Evolutionary conservation across 495 filamentous ascomycete species (phyloP), one percentile per base, ranked within the genome.

Genomic region (Hyaloscypha bicolor): DNA sequence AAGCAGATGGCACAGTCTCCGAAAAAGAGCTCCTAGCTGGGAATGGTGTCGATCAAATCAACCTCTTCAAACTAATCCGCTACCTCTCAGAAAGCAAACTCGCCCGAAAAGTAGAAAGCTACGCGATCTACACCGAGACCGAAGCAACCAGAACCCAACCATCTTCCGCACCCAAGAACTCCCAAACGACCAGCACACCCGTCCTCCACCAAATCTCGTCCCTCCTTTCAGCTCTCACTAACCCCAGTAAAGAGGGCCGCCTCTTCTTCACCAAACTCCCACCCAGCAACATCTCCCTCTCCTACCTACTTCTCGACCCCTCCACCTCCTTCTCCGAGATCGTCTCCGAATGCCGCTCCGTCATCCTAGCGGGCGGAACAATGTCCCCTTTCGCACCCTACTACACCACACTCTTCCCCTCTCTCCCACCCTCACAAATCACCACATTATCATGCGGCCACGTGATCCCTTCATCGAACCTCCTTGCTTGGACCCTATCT

Each of bases 361-460:
- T 98, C 3, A 91, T 99, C 57, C 79, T 99, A 19, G 96, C 93
- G 14, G 95, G 95, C 61, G 95, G 95, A 3, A 99, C 95, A 9
- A 99, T 99, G 96, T 96, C 94, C 45, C 95, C 96, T 3, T 95
- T 99, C 84, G 85, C 88, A 30, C 95, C 97, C 75, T 98, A 96
- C 75, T 85, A 83, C 59, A 83, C 88, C 6, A 90, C 96, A 71
- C 83, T 99, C 19, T 95, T 99, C 73, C 90, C 93, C 1, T 90
- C 92, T 65, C 74, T 96, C 0, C 77, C 86, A 0, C 72, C 81
- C 5, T 78, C 80, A 9, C 87, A 87, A 51, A 84, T 98, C 33
- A 86, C 82, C 4, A 96, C 93, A 2, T 86, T 97, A 22, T 97
- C 92, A 62, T 98, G 93, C 76, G 95, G 93, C 5, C 95, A 99